phyloP scores from a whole-genome alignment of 2,329 filamentous ascomycete species.

The Fusarium ambrosium region DNA sequence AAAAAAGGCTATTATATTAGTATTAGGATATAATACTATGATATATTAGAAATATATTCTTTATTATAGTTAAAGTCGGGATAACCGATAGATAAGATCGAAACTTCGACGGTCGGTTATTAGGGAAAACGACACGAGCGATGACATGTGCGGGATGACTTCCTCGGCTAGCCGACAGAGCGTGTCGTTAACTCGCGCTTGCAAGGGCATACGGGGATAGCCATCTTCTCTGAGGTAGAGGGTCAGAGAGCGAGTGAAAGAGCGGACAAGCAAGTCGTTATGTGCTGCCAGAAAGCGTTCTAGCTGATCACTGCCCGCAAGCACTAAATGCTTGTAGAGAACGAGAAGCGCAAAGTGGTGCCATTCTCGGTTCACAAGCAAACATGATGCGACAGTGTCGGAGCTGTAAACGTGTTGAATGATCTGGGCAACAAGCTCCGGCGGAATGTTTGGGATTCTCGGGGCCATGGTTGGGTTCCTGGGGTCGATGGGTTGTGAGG shows the following conservation, averaged over 20 bases:
- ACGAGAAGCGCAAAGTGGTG: neutral
- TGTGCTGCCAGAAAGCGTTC: neutral
- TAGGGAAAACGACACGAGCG: conserved; percentile 9
- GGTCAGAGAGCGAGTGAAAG: conserved; percentile 2
- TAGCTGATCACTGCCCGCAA: neutral
- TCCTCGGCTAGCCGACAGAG: neutral
- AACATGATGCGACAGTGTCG: neutral
- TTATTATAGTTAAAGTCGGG: too few species aligned
- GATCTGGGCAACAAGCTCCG: conserved; percentile 1
- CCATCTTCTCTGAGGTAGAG: neutral
- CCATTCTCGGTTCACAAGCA: conserved; percentile 4
- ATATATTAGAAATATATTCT: too few species aligned
- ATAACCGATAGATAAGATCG: too few species aligned
- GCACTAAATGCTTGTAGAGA: conserved; percentile 2
- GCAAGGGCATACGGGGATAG: neutral
- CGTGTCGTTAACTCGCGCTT: neutral
- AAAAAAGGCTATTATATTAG: too few species aligned
- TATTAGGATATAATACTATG: too few species aligned
- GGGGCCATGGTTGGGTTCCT: neutral
- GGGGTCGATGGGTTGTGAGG: neutral
- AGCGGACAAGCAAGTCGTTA: neutral
- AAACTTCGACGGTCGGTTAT: neutral
- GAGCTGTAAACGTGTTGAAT: neutral
- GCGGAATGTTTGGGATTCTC: neutral
- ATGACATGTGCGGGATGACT: neutral